Base-by-base conservation (phyloP, 495 filamentous ascomycete species). In the Podospora appendiculata region DNA sequence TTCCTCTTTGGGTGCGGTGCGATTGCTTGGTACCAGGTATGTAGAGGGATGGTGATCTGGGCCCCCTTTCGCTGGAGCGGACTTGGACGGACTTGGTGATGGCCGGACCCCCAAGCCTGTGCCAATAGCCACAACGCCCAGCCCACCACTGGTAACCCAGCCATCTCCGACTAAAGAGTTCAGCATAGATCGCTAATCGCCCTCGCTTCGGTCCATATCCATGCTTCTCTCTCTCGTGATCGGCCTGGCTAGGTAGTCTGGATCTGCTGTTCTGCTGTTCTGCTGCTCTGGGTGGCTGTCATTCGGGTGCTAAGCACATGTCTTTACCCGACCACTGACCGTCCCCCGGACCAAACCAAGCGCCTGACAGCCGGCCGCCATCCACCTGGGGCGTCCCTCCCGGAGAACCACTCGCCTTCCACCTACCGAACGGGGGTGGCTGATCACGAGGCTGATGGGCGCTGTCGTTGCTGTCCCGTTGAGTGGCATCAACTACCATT, bases 81-180 rank as follows among this genome's bases (percentile, higher is more conserved):
- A 56, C 45, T 32, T 53, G 36, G 32, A 33, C 57, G 57, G 57
- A 59, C 57, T 51, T 52, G 43, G 41, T 33, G 39, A 45, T 19
- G 32, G 35, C 42, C 57, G 57, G 57, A 59, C 57, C 57, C 57
- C 57, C 57, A 59, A 56, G 32, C 13, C 14, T 36, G 53, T 59
- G 53, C 53, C 45, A 41, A 34, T 42, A 32, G 13, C 13, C 41
- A 25, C 25, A 25, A 5, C 25, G 2, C 25, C 25, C 25, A 25
- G 25, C 25, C 25, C 25, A 5, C 5, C 25, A 5, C 25, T 25
- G 25, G 25, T 25, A 25, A 5, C 2, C 25, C 25, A 25, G 5
- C 25, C 25, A 25, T 25, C 2, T 25, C 25, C 25, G 25, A 25
- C 25, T 25, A 25, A 25, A 2, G 25, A 25, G 2, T 25, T 25